Percentiles rank a stretch among this genome's conserved stretches.
Evolutionary conservation across 331 rosid species (phyloP).

Genomic region (Telfairia occidentalis): DNA sequence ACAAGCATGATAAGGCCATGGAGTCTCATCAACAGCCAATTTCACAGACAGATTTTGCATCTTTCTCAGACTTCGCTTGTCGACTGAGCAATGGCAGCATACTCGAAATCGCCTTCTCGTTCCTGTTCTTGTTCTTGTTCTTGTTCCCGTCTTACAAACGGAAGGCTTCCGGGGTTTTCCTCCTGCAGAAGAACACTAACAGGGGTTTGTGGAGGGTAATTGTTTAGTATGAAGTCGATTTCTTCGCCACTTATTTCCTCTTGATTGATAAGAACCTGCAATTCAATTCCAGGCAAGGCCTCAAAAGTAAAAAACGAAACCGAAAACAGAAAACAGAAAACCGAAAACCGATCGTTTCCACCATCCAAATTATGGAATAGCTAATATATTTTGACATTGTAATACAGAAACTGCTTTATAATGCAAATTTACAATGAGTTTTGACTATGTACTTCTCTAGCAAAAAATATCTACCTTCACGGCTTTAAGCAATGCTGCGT

Average conservation of each 20-base stretch:
- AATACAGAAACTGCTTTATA: not conserved
- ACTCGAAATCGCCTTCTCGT: constrained; percentile 27
- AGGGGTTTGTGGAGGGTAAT: constrained; percentile 81
- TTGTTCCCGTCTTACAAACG: constrained; percentile 29
- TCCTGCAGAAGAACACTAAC: constrained; percentile 49
- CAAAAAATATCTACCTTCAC: constrained; percentile 44
- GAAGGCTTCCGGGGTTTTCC: constrained; percentile 60
- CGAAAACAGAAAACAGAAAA: not conserved
- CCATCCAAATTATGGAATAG: not conserved
- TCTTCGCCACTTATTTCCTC: constrained; percentile 71
- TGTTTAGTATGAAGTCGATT: constrained; percentile 56
- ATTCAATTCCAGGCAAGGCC: not conserved
- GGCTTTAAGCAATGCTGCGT: constrained; percentile 74
- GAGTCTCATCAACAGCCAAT: no score
- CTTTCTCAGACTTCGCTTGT: constrained; percentile 27
- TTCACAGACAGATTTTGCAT: not conserved
- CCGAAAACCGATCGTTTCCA: not conserved
- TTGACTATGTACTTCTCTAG: not conserved
- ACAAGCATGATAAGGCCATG: no score
- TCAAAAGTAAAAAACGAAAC: not conserved
- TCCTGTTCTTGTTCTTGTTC: constrained; percentile 20
- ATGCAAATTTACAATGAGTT: not conserved
- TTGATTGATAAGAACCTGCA: constrained; percentile 72
- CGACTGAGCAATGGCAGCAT: constrained; percentile 33
- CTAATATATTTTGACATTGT: not conserved